Conservation (phyloP, 495 filamentous ascomycete genomes). For the Rhypophila decipiens region DNA sequence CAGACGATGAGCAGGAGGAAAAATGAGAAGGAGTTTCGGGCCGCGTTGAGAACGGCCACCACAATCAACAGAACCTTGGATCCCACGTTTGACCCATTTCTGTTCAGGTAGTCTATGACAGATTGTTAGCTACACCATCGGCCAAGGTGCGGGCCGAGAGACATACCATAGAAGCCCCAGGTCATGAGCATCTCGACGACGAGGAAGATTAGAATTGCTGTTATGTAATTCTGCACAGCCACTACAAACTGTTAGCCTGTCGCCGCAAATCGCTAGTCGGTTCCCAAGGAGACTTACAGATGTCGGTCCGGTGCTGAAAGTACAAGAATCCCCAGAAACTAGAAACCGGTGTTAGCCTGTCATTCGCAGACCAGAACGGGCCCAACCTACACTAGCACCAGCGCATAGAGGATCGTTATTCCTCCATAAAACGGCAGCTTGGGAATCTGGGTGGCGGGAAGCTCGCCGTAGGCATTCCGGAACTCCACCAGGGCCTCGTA, state of each 20-base stretch:
- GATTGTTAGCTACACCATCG: no score
- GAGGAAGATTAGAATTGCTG: conserved; percentile 90
- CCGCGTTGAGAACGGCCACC: conserved; percentile 87
- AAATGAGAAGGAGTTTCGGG: conserved; percentile 95
- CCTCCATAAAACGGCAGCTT: conserved; percentile 98
- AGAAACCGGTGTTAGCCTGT: not conserved
- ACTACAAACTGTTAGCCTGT: conserved; percentile 48
- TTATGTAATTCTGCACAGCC: conserved; percentile 99
- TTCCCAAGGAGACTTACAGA: conserved; percentile 48
- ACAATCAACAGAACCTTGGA: conserved; percentile 82
- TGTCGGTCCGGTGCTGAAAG: conserved; percentile 87
- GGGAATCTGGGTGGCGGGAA: conserved; percentile 89
- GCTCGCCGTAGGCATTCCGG: conserved; percentile 91
- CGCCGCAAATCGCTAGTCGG: not conserved
- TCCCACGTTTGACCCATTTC: conserved; percentile 74
- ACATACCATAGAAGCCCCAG: conserved; percentile 83
- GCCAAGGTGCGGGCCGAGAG: no score
- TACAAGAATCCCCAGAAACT: conserved; percentile 92
- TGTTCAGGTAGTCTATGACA: conserved; percentile 79
- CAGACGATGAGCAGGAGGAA: conserved; percentile 98
- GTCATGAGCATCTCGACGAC: conserved; percentile 95
- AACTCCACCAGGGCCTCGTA: conserved; percentile 85
- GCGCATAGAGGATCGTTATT: conserved; percentile 87
- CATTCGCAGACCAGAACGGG: not conserved
- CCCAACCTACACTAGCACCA: conserved; percentile 53